Evolutionary conservation across 2,329 filamentous ascomycete genomes (phyloP).

Genomic region (Talaromyces sp.): DNA sequence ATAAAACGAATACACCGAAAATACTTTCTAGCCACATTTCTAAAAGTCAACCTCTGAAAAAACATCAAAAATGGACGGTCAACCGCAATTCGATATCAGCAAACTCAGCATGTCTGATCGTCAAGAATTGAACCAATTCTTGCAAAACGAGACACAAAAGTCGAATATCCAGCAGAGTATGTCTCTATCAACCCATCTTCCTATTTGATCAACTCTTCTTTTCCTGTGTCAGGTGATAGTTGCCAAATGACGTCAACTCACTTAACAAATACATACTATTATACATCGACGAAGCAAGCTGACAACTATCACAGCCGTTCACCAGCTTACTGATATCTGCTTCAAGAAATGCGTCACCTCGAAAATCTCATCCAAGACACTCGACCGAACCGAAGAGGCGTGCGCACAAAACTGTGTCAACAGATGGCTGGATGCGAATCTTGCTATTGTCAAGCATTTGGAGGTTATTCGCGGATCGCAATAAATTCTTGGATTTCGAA

Average conservation of each 20-base stretch:
- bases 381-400: slow-evolving; percentile 74
- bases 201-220: background rate
- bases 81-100: slow-evolving; percentile 58
- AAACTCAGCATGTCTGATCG: slow-evolving; percentile 79
- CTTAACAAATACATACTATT: background rate
- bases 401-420: slow-evolving; percentile 94
- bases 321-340: slow-evolving; percentile 71
- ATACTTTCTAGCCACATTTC: too few species aligned
- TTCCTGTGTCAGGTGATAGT: background rate
- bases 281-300: background rate
- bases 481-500: background rate
- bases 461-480: slow-evolving; percentile 55
- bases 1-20: too few species aligned
- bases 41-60: too few species aligned
- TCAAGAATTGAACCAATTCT: slow-evolving; percentile 80
- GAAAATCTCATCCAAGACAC: slow-evolving; percentile 64
- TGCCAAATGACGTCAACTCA: slow-evolving; percentile 3
- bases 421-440: slow-evolving; percentile 84
- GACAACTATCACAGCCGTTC: slow-evolving; percentile 51
- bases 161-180: slow-evolving; percentile 55
- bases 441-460: slow-evolving; percentile 80
- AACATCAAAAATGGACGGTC: slow-evolving; percentile 32
- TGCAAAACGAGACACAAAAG: slow-evolving; percentile 81
- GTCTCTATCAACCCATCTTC: slow-evolving; percentile 11
- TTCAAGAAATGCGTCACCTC: slow-evolving; percentile 90